Evolutionary conservation across 139 green algal genomes (phyloP).

Genomic region (Volvox africanus): DNA sequence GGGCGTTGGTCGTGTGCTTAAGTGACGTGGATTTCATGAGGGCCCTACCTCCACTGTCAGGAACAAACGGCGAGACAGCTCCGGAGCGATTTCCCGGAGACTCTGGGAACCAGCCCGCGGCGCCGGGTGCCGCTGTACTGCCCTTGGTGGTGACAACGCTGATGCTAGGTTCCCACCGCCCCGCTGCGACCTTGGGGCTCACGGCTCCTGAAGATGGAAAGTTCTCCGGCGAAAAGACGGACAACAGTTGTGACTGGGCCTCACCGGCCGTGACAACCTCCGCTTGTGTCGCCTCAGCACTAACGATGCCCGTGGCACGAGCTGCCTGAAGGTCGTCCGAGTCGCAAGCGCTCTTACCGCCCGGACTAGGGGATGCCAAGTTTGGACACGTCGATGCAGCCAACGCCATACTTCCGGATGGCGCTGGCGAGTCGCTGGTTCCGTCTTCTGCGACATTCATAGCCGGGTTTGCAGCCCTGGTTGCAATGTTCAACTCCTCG

Average conservation of each 20-base stretch:
- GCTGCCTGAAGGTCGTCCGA: too few species aligned
- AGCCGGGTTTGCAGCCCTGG: too few species aligned
- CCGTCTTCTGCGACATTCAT: too few species aligned
- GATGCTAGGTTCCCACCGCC: not conserved
- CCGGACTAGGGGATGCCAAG: too few species aligned
- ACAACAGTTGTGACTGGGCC: too few species aligned
- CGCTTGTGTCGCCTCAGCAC: too few species aligned
- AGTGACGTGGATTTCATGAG: not conserved
- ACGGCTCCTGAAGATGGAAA: too few species aligned
- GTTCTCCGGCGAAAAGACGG: too few species aligned
- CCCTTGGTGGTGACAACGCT: not conserved
- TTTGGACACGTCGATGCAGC: too few species aligned
- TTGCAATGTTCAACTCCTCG: not conserved
- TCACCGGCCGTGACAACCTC: too few species aligned
- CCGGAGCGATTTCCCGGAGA: not conserved
- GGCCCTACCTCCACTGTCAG: not conserved
- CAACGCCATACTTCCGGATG: not conserved
- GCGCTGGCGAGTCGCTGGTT: not conserved
- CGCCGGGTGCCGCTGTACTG: not conserved
- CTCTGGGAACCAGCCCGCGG: not conserved
- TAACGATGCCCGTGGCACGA: too few species aligned
- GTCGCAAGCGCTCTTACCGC: too few species aligned
- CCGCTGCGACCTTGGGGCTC: not conserved
- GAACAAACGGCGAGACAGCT: not conserved
- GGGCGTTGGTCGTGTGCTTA: not conserved